A percentile compares a stretch with the other conserved stretches of the same genome.
These are phyloP conservation scores for Plasmodium fragile DNA, from an alignment of 169 alveolate species.

Conservation along the genomic window DNA sequence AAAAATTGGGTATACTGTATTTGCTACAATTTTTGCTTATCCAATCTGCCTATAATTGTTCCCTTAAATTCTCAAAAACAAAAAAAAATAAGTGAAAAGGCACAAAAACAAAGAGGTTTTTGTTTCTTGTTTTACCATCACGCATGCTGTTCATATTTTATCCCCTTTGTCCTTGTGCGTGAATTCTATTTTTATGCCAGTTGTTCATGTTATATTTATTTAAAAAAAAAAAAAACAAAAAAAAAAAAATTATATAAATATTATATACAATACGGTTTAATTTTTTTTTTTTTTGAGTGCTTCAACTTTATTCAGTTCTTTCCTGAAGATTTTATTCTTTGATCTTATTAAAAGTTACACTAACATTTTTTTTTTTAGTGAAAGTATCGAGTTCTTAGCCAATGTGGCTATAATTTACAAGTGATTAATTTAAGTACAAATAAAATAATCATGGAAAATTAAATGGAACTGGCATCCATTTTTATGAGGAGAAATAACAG, in stretches of 20 bases:
- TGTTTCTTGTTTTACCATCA: not conserved
- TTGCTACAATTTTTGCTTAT: not conserved
- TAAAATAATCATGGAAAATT: conserved; percentile 1
- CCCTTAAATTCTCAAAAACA: not conserved
- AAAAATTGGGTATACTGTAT: not conserved
- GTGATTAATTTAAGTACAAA: not conserved
- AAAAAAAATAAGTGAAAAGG: not conserved
- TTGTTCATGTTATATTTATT: not conserved
- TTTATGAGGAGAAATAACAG: not conserved
- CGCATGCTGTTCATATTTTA: not conserved
- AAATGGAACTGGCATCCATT: not conserved
- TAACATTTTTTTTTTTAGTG: not conserved
- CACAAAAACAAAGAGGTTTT: not conserved
- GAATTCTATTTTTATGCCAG: not conserved
- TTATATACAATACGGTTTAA: not conserved
- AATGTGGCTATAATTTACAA: not conserved
- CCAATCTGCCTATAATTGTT: not conserved
- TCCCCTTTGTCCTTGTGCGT: not conserved
- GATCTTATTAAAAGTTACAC: not conserved
- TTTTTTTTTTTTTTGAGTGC: not conserved
- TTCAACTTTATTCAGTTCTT: not conserved
- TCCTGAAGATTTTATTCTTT: not conserved
- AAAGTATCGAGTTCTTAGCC: not conserved
- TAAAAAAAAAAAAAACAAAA: not conserved
- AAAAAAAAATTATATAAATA: not conserved